These are phyloP conservation scores for Ilex paraguariensis DNA, from an alignment of 305 asterid genomes.

Conservation along the genomic window DNA sequence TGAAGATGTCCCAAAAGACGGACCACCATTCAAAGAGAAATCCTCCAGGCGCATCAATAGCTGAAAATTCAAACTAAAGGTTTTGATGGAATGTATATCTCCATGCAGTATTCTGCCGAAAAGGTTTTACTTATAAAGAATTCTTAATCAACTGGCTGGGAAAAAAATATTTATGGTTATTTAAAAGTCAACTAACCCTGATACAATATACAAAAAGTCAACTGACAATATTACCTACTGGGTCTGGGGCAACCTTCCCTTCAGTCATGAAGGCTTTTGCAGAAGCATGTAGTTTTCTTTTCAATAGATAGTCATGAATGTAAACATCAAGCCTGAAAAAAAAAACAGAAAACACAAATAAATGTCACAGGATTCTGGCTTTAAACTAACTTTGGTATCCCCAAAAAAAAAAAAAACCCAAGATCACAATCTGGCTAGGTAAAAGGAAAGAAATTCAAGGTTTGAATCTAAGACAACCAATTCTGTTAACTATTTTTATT, in stretches of 20 bases:
- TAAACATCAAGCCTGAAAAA: slow-evolving; percentile 98
- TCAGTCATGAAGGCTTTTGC: slow-evolving; percentile 98
- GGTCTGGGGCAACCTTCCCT: slow-evolving; percentile 99
- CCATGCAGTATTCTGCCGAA: background rate
- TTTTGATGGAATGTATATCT: background rate
- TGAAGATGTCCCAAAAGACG: slow-evolving; percentile 97
- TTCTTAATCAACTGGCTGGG: background rate
- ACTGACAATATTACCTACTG: slow-evolving; percentile 63
- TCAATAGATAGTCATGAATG: slow-evolving; percentile 92
- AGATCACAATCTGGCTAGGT: background rate
- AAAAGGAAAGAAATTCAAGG: background rate
- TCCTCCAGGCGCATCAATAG: slow-evolving; percentile 99
- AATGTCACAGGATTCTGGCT: background rate
- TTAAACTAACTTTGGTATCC: background rate
- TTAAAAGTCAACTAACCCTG: background rate
- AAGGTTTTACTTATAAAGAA: background rate
- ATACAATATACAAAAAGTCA: background rate
- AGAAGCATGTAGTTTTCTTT: slow-evolving; percentile 77
- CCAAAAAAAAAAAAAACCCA: background rate
- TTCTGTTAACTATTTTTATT: background rate
- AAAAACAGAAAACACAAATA: background rate
- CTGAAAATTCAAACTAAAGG: slow-evolving; percentile 28
- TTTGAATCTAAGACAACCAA: background rate
- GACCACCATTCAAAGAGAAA: slow-evolving; percentile 99
- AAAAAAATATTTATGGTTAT: background rate